Percentiles rank a stretch among this genome's conserved stretches.
phyloP scores from a whole-genome alignment of 176 grass and related monocot species.

The Saccharum officinarum region DNA sequence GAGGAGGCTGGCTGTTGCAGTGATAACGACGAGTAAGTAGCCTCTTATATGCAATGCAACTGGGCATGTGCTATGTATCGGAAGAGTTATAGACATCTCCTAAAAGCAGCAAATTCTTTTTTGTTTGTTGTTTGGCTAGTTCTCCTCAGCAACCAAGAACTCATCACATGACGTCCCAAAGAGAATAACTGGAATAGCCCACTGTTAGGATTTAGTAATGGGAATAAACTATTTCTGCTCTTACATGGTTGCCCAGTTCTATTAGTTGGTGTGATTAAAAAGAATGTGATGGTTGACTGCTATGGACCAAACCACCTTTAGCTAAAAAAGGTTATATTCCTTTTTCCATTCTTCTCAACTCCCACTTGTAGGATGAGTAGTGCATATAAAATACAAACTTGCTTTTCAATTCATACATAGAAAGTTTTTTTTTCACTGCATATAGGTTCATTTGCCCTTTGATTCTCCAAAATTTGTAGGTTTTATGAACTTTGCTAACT shows the following conservation, averaged over 20 bases:
- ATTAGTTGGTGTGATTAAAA: background rate
- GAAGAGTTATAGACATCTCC: constrained; percentile 19
- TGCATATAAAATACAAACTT: constrained; percentile 20
- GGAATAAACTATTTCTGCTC: background rate
- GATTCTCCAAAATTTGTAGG: constrained; percentile 14
- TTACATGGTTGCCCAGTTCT: background rate
- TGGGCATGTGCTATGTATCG: constrained; percentile 21
- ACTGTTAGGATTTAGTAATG: background rate
- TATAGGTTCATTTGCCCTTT: constrained; percentile 19
- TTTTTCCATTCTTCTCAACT: background rate
- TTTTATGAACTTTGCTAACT: constrained; percentile 11
- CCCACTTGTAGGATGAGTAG: constrained; percentile 25
- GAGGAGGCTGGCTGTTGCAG: constrained; percentile 61
- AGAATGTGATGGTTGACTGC: background rate
- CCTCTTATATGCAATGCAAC: constrained; percentile 17
- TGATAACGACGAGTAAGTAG: constrained; percentile 77
- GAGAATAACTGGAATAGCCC: background rate
- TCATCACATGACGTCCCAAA: background rate
- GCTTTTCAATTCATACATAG: constrained; percentile 14
- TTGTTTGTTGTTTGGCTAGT: background rate
- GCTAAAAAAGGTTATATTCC: background rate
- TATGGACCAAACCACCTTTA: constrained; percentile 8
- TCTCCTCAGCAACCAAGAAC: background rate
- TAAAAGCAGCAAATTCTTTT: constrained; percentile 15
- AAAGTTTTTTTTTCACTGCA: constrained; percentile 19